Conservation (phyloP, 345 rosid species). For the Isatis tinctoria region DNA sequence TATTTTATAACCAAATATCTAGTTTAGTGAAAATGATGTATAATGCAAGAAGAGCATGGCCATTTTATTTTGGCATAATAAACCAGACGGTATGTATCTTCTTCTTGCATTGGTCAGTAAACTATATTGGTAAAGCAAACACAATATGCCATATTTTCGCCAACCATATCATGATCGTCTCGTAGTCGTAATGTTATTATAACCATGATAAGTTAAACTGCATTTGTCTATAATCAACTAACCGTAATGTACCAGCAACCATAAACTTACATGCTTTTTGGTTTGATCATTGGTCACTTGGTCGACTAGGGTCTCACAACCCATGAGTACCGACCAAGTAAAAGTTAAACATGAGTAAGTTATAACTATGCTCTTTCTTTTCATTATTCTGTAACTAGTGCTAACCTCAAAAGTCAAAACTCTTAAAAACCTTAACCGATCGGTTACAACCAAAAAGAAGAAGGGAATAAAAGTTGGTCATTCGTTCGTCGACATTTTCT, state of each 20-base stretch:
- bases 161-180: too few relatives aligned
- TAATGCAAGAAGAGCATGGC: not conserved
- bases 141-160: not conserved
- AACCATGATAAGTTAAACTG: not conserved
- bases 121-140: not conserved
- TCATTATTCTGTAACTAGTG: not conserved
- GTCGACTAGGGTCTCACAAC: not conserved
- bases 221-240: not conserved
- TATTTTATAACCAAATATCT: not conserved
- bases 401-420: not conserved
- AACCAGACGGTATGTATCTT: not conserved
- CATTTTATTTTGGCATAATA: not conserved
- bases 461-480: too few relatives aligned
- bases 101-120: not conserved
- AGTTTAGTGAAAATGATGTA: not conserved
- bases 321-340: not conserved
- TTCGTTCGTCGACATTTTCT: not conserved
- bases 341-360: not conserved
- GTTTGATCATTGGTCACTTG: not conserved
- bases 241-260: not conserved
- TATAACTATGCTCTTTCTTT: not conserved
- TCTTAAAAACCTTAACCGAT: not conserved
- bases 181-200: not conserved
- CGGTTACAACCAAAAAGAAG: not conserved
- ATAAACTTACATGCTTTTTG: not conserved